Base-by-base conservation (phyloP, 768 basidiomycete species). In the Hericium rajendrae region DNA sequence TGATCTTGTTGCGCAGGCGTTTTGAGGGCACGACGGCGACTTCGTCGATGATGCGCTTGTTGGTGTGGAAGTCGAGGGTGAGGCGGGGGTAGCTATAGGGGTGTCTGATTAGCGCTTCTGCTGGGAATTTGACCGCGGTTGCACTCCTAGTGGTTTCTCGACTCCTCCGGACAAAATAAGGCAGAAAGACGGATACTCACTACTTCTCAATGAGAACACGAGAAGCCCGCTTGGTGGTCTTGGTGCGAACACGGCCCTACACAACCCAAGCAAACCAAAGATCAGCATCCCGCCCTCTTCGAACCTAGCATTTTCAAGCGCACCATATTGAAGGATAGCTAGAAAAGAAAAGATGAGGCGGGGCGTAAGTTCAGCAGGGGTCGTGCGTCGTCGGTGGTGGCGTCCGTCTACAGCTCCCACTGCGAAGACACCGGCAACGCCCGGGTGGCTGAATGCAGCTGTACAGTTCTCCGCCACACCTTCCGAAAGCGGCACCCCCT, bases 181-280 rank as follows among this genome's bases (percentile, higher is more conserved):
- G 13, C 38, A 54, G 49, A 26, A 13, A 53, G 12, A 53, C 40
- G 12, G 16, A 39, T 12, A 80, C 89, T 71, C 68, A 91, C 89
- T 97, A 99, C 84, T 97, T 97, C 84, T 99, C 97, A 70, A 99
- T 98, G 76, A 98, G 83, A 68, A 94, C 92, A 62, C 97, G 87
- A 64, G 94, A 97, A 70, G 97, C 95, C 78, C 94, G 91, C 83
- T 99, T 99, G 71, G 94, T 95, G 64, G 97, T 99, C 80, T 99
- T 99, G 69, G 97, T 99, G 72, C 97, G 91, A 77, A 99, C 95
- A 70, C 97, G 94, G 74, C 97, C 97, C 97, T 97, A 71, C 32
- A 32, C 1, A 18, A 32, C 16, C 48, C 55, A 24, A 2, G 6
- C 6, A 32, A 62, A 6, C 15, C 16, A 12, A 10, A 1, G 20